Conservation (phyloP, 352 stramenopile species). For the Elongisporangium undulatum region DNA sequence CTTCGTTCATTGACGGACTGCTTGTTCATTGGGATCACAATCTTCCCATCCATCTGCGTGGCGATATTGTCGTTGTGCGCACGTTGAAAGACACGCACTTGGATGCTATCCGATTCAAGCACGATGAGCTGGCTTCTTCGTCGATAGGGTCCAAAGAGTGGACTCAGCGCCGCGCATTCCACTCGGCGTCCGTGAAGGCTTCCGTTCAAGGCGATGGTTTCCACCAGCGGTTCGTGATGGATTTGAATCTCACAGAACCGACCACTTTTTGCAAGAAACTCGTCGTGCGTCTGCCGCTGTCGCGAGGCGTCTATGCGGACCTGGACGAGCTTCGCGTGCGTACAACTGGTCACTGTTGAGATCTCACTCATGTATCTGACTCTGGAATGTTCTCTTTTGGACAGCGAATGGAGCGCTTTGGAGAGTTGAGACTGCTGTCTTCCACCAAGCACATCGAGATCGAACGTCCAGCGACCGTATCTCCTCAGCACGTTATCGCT, state of each 20-base stretch:
- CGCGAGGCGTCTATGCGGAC: conserved; percentile 39
- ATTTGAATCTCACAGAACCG: conserved; percentile 19
- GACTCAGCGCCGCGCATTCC: background rate
- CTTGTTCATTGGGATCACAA: background rate
- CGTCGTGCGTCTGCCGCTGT: conserved; percentile 33
- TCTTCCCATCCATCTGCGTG: background rate
- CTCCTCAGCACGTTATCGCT: conserved; percentile 42
- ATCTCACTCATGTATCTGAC: background rate
- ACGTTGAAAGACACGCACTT: background rate
- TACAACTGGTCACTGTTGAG: background rate
- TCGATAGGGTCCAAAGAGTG: background rate
- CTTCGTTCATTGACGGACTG: background rate
- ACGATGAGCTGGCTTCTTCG: background rate
- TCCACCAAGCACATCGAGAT: conserved; percentile 67
- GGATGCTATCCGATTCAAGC: background rate
- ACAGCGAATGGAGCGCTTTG: conserved; percentile 57
- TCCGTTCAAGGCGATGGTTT: conserved; percentile 36
- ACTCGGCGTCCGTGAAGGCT: conserved; percentile 5
- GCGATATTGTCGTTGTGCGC: background rate
- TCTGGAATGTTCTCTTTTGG: background rate
- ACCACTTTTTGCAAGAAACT: conserved; percentile 9
- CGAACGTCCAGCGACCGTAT: conserved; percentile 46
- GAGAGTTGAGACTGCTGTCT: conserved; percentile 29
- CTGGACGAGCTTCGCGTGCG: conserved; percentile 52
- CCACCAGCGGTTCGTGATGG: conserved; percentile 31